phyloP scores from a whole-genome alignment of 805 yeast species.

The Yamadazyma nakazawae region DNA sequence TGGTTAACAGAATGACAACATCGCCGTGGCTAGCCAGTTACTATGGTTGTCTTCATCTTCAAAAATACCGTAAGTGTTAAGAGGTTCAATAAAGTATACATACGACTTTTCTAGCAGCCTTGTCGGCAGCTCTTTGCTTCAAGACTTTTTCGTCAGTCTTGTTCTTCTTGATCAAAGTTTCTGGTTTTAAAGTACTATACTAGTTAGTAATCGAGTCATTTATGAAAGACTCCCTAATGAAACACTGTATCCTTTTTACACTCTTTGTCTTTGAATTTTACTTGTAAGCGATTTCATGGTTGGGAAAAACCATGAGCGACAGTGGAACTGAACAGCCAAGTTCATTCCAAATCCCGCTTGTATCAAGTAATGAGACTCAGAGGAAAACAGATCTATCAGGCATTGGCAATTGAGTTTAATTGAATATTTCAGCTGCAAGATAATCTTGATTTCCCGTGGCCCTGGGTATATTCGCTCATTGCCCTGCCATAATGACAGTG shows the following conservation, averaged over 20 bases:
- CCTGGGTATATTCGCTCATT: slow-evolving; percentile 2
- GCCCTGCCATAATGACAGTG: neutral
- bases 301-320: slow-evolving; percentile 5
- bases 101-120: slow-evolving; percentile 76
- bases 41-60: slow-evolving; percentile 52
- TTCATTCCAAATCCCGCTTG: slow-evolving; percentile 33
- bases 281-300: slow-evolving; percentile 14
- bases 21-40: slow-evolving; percentile 66
- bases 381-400: slow-evolving; percentile 44
- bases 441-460: slow-evolving; percentile 41
- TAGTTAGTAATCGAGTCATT: slow-evolving; percentile 19
- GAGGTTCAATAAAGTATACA: slow-evolving; percentile 38
- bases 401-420: slow-evolving; percentile 35
- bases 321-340: slow-evolving; percentile 38
- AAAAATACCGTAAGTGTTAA: slow-evolving; percentile 23
- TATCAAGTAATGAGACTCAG: slow-evolving; percentile 24
- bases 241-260: neutral
- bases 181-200: slow-evolving; percentile 62
- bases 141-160: slow-evolving; percentile 75
- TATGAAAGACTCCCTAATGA: neutral
- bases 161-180: slow-evolving; percentile 79
- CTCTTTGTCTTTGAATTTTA: neutral
- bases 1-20: slow-evolving; percentile 77
- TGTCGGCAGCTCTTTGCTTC: slow-evolving; percentile 77
- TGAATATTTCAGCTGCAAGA: slow-evolving; percentile 30